Base-by-base conservation (phyloP, 108 stramenopile genomes). In the Cyclotella atomus region DNA sequence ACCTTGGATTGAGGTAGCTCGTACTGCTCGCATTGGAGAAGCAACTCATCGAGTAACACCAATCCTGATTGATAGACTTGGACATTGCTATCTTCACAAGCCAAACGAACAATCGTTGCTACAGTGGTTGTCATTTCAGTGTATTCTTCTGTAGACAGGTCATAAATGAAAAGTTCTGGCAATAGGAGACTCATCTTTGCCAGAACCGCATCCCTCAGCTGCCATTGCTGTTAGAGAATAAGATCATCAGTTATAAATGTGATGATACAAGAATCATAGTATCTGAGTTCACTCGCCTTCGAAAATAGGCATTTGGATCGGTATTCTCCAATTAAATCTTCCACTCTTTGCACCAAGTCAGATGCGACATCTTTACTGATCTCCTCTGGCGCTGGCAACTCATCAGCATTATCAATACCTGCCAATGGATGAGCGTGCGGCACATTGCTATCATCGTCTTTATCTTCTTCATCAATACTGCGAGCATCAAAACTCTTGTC, bases 301-400 rank as follows among this genome's bases (percentile, higher is more conserved):
- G 83, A 84, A 66, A 83, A 79, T 44, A 85, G 73, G 52, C 85
- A 86, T 23, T 82, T 77, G 15, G 83, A 71, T 24, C 54, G 50
- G 27, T 89, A 89, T 3, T 49, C 45, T 4, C 88, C 88, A 53
- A 87, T 56, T 27, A 87, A 38, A 2, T 57, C 65, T 29, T 79
- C 82, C 8, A 82, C 45, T 20, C 70, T 85, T 19, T 69, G 68
- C 21, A 83, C 45, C 35, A 71, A 47, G 44, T 83, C 77, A n/a
- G 68, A 59, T 15, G 79, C 45, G n/a, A 65, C 35, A 32, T 65
- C 59, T 29, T 79, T 46, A 24, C 64, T 76, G 12, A 89, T 49
- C 32, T 82, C 72, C 47, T 89, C 88, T 17, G 88, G 88, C 10
- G 78, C 46, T 3, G 88, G 88, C 5, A 89, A 54, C 47, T 74